Conservation (phyloP, 1,284 basidiomycete genomes). For the Cystobasidiaceae sp. region DNA sequence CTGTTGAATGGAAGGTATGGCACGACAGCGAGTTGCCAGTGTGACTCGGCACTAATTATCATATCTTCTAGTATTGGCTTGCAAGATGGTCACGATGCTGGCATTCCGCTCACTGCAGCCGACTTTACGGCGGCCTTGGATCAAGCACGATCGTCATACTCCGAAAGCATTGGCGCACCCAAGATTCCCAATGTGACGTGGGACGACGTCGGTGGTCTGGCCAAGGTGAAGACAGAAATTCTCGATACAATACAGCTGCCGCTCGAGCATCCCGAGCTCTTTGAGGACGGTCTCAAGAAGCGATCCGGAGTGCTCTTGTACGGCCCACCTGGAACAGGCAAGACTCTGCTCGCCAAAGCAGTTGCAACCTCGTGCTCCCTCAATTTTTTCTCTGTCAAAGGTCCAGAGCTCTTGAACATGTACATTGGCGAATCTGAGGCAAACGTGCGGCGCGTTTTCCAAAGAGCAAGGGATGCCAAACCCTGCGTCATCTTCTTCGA, state of each 20-base stretch:
- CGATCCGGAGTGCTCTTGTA: constrained; percentile 64
- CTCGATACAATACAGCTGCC: constrained; percentile 96
- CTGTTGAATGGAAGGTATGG: constrained; percentile 38
- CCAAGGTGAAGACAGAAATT: constrained; percentile 83
- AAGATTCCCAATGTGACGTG: constrained; percentile 94
- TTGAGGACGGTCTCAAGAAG: constrained; percentile 88
- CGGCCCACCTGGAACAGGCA: constrained; percentile 51
- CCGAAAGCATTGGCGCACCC: constrained; percentile 89
- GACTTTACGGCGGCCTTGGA: constrained; percentile 56
- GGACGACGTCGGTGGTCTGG: constrained; percentile 95
- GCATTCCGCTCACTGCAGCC: constrained; percentile 35
- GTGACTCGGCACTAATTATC: background rate
- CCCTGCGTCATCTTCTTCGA: constrained; percentile 53
- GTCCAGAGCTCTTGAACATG: constrained; percentile 52
- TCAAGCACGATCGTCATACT: constrained; percentile 73
- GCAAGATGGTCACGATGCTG: constrained; percentile 31
- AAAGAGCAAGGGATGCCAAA: constrained; percentile 50
- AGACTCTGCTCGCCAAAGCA: constrained; percentile 51
- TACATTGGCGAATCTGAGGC: constrained; percentile 52
- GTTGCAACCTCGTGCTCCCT: constrained; percentile 51
- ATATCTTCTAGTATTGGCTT: background rate
- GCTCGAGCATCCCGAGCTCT: constrained; percentile 87
- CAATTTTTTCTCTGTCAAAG: constrained; percentile 52
- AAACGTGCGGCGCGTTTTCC: constrained; percentile 51
- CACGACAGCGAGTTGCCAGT: background rate